These are phyloP conservation scores for Myxozyma melibiosi DNA, from an alignment of 805 yeast genomes.

Conservation along the genomic window DNA sequence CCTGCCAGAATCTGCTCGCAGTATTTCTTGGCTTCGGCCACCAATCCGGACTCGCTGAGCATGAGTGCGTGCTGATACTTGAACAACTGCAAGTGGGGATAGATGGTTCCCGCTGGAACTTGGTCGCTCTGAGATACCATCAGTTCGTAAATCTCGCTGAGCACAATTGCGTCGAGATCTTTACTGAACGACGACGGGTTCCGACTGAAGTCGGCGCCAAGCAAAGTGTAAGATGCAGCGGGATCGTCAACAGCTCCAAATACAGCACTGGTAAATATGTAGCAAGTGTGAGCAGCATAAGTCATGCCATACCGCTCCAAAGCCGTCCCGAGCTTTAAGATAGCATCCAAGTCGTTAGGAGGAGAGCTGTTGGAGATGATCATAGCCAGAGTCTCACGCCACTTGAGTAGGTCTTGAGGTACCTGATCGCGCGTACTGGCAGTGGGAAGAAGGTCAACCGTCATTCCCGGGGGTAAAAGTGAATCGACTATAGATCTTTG, in stretches of 20 bases:
- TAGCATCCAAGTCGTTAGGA: constrained; percentile 38
- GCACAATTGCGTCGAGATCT: constrained; percentile 51
- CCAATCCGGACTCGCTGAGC: constrained; percentile 67
- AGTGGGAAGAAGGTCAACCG: constrained; percentile 13
- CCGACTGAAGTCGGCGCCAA: constrained; percentile 37
- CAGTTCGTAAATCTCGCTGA: constrained; percentile 74
- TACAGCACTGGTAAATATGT: constrained; percentile 38
- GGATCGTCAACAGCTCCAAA: constrained; percentile 39
- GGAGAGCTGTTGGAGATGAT: constrained; percentile 39
- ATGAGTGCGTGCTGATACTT: constrained; percentile 69
- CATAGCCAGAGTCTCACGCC: constrained; percentile 42
- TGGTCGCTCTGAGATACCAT: constrained; percentile 43
- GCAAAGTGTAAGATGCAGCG: constrained; percentile 31
- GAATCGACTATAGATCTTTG: constrained; percentile 17
- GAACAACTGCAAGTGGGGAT: constrained; percentile 59
- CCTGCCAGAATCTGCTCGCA: constrained; percentile 53
- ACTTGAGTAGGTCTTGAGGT: constrained; percentile 29
- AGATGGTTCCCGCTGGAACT: constrained; percentile 32
- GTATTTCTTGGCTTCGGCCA: constrained; percentile 62
- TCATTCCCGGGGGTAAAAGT: constrained; percentile 25
- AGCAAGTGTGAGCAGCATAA: constrained; percentile 48
- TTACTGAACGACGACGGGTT: constrained; percentile 50
- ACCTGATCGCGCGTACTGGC: constrained; percentile 6
- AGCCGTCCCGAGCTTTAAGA: constrained; percentile 44
- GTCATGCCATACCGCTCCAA: constrained; percentile 44